Conservation (phyloP, 345 rosid species). For the Firmiana major region DNA sequence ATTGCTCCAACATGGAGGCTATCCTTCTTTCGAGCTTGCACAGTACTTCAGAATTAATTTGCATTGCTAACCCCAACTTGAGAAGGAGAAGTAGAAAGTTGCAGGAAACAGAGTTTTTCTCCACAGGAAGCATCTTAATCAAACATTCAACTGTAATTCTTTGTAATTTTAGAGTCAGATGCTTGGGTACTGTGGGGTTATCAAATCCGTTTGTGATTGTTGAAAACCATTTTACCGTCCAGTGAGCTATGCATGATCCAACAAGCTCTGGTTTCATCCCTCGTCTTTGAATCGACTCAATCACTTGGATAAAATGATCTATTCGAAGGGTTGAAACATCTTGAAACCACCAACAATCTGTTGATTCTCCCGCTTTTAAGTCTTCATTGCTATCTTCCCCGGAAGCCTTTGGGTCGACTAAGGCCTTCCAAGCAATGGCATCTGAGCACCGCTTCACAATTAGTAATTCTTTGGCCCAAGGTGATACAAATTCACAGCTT, state of each 20-base stretch:
- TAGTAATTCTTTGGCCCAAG: constrained; percentile 37
- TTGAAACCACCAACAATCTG: constrained; percentile 51
- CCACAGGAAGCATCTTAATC: constrained; percentile 41
- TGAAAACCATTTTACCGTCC: constrained; percentile 49
- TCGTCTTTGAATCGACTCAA: constrained; percentile 36
- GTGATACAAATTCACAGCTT: constrained; percentile 42
- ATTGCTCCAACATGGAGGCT: constrained; percentile 40
- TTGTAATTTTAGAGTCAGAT: constrained; percentile 25
- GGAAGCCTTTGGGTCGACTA: constrained; percentile 19
- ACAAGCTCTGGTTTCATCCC: constrained; percentile 39
- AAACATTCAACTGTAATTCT: constrained; percentile 37
- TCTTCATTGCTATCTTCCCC: neutral
- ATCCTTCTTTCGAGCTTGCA: constrained; percentile 30
- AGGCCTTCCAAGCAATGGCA: constrained; percentile 49
- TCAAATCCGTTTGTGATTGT: constrained; percentile 27
- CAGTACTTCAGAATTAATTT: constrained; percentile 22
- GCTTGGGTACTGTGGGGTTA: constrained; percentile 21
- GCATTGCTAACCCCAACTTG: constrained; percentile 31
- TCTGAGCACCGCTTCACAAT: constrained; percentile 45
- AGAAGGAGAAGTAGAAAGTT: constrained; percentile 55
- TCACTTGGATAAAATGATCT: constrained; percentile 52
- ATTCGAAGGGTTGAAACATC: constrained; percentile 51
- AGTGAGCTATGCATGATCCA: constrained; percentile 43
- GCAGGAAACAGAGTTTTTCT: constrained; percentile 45
- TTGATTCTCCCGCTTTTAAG: constrained; percentile 4